phyloP scores from a whole-genome alignment of 345 rosid genomes.

The Passiflora organensis region DNA sequence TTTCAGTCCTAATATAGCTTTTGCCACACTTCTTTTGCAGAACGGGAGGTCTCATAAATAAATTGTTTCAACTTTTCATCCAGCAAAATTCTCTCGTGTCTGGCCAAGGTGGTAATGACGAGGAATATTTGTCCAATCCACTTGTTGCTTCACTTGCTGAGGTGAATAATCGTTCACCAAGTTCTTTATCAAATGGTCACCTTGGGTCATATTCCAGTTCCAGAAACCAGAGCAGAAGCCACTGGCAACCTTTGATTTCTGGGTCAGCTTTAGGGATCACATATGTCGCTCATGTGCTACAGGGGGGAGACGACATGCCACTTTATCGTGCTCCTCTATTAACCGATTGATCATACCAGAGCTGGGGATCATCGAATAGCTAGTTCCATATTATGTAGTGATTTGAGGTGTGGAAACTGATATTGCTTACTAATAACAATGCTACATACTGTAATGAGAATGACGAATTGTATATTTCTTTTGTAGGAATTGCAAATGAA shows the following conservation, averaged over 20 bases:
- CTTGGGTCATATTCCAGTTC: constrained; percentile 2
- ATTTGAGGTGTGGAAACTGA: too few relatives aligned
- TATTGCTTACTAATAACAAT: too few relatives aligned
- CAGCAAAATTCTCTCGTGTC: constrained; percentile 6
- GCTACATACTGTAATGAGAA: too few relatives aligned
- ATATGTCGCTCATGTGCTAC: background rate
- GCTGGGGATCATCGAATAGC: background rate
- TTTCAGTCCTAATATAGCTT: background rate
- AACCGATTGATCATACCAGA: background rate
- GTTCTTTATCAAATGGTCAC: background rate
- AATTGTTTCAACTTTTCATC: constrained; percentile 1
- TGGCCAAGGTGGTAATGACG: background rate
- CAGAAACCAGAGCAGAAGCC: too few relatives aligned
- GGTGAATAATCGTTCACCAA: constrained; percentile 4
- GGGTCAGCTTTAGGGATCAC: background rate
- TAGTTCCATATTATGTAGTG: too few relatives aligned
- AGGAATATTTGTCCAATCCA: constrained; percentile 4
- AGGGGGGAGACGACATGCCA: background rate
- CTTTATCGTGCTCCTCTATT: background rate
- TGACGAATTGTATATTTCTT: too few relatives aligned
- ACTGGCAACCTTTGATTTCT: background rate
- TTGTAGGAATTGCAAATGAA: too few relatives aligned
- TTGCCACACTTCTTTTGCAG: constrained; percentile 7
- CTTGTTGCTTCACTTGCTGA: background rate
- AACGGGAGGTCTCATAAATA: background rate